Evolutionary conservation across 179 eudicot species (phyloP).

Genomic region (Silene noctiflora): DNA sequence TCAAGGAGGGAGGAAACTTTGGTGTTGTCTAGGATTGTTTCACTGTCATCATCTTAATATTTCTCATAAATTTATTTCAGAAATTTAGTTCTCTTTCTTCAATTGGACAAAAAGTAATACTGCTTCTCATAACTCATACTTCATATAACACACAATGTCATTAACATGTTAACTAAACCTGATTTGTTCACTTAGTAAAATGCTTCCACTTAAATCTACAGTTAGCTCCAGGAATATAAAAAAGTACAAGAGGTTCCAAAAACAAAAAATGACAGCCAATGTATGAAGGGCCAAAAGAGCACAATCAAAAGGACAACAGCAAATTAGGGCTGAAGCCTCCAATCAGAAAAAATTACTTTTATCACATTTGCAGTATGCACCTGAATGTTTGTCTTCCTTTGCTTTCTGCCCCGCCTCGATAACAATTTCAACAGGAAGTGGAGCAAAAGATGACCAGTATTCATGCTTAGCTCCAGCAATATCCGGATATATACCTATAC

Average conservation of each 20-base stretch:
- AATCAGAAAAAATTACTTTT: background rate
- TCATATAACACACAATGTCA: no score
- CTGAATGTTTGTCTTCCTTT: slow-evolving; percentile 50
- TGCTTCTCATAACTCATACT: no score
- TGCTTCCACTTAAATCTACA: no score
- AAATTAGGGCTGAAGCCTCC: background rate
- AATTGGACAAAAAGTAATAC: no score
- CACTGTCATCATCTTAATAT: background rate
- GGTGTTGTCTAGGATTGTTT: background rate
- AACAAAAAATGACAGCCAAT: background rate
- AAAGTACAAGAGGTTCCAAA: no score
- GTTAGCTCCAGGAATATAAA: no score
- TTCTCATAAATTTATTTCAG: background rate
- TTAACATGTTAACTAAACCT: no score
- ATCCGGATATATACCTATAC: slow-evolving; percentile 73
- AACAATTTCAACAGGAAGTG: slow-evolving; percentile 75
- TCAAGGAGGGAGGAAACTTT: background rate
- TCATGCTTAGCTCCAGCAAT: slow-evolving; percentile 74
- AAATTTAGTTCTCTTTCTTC: no score
- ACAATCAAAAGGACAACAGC: slow-evolving; percentile 1
- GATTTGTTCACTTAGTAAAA: no score
- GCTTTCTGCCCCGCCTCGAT: slow-evolving; percentile 80
- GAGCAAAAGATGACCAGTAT: slow-evolving; percentile 84
- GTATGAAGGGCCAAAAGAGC: background rate
- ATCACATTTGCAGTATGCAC: slow-evolving; percentile 24